These are phyloP conservation scores for Leccinum ochraceum DNA, from an alignment of 768 basidiomycete species.

Conservation along the genomic window DNA sequence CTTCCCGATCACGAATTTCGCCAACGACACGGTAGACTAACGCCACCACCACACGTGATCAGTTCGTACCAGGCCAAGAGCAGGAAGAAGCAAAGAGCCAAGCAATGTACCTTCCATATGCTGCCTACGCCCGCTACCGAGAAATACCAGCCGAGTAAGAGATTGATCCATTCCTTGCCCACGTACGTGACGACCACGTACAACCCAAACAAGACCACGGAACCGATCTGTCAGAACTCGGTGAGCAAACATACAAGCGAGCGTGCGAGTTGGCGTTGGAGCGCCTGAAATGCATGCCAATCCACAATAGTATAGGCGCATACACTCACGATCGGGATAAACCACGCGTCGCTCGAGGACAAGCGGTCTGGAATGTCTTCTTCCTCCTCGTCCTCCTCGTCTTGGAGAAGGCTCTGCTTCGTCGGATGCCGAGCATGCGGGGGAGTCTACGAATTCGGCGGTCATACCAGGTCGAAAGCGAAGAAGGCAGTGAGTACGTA, in stretches of 20 bases:
- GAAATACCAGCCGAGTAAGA: conserved; percentile 76
- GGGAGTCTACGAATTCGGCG: conserved; percentile 9
- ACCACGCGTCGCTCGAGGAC: conserved; percentile 71
- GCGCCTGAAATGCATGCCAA: not conserved
- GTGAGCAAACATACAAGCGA: not conserved
- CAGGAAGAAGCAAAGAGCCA: not conserved
- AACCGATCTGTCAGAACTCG: conserved; percentile 56
- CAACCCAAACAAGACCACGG: conserved; percentile 63
- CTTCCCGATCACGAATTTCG: conserved; percentile 49
- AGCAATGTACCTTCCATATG: conserved; percentile 58
- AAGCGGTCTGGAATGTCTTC: conserved; percentile 59
- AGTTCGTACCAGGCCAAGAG: not conserved
- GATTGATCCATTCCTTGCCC: conserved; percentile 83
- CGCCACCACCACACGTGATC: not conserved
- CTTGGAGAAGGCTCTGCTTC: conserved; percentile 29
- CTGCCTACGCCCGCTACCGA: conserved; percentile 63
- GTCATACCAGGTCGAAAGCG: not conserved
- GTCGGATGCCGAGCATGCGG: not conserved
- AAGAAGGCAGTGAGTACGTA: conserved; percentile 34
- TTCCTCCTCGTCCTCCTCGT: conserved; percentile 51
- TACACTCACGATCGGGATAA: conserved; percentile 69
- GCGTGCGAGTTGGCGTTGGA: not conserved
- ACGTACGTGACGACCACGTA: conserved; percentile 73
- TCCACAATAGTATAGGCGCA: not conserved
- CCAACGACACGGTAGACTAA: conserved; percentile 54